phyloP scores from a whole-genome alignment of 83 land plant genomes.

The Thuja plicata region DNA sequence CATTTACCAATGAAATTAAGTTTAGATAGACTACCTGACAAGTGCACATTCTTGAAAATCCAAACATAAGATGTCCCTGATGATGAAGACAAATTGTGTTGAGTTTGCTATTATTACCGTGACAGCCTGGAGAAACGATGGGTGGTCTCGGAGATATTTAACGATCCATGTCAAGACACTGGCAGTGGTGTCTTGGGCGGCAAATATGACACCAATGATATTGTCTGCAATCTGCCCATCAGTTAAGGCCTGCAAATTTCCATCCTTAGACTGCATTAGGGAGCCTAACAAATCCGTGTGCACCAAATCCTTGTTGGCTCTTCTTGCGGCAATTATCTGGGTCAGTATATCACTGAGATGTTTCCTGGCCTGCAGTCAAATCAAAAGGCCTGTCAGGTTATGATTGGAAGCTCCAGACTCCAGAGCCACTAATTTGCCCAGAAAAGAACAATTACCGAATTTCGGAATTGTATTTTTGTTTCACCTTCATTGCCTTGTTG shows the following conservation, averaged over 20 bases:
- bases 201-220: slow-evolving; percentile 73
- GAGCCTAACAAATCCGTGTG: slow-evolving; percentile 45
- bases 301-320: slow-evolving; percentile 18
- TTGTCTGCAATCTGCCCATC: slow-evolving; percentile 68
- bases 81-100: neutral
- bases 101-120: slow-evolving; percentile 31
- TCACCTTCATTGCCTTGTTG: slow-evolving; percentile 64
- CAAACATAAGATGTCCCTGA: neutral
- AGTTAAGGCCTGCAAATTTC: slow-evolving; percentile 28
- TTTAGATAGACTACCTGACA: neutral
- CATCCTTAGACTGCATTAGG: slow-evolving; percentile 45
- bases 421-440: neutral
- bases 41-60: neutral
- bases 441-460: neutral
- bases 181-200: slow-evolving; percentile 83
- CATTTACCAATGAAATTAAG: neutral
- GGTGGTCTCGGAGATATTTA: slow-evolving; percentile 68
- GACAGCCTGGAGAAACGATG: slow-evolving; percentile 53
- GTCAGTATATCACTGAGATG: slow-evolving; percentile 38
- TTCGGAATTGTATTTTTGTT: neutral
- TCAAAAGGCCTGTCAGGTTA: neutral
- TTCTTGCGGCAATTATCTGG: slow-evolving; percentile 43
- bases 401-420: neutral
- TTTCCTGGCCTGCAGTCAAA: slow-evolving; percentile 46
- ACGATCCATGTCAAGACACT: slow-evolving; percentile 82